These are phyloP conservation scores for Claviceps cyperi DNA, from an alignment of 2,329 filamentous ascomycete species.

Conservation along the genomic window DNA sequence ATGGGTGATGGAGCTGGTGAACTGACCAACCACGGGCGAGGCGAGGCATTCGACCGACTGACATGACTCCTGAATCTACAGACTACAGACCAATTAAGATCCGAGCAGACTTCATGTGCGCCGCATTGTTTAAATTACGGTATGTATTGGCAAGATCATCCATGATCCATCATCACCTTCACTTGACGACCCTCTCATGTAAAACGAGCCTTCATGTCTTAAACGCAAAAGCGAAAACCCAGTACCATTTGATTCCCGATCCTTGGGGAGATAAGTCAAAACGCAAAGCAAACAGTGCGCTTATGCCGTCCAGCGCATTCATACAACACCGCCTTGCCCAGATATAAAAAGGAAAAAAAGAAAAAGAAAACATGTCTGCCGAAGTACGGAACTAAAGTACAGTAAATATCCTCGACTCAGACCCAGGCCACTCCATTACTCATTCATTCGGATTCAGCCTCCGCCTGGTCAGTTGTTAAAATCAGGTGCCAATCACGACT, in stretches of 20 bases:
- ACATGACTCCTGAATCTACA: too few species aligned
- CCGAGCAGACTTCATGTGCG: too few species aligned
- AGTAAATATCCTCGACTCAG: slow-evolving; percentile 4
- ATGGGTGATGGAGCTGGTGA: too few species aligned
- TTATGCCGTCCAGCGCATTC: slow-evolving; percentile 23
- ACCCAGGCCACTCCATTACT: slow-evolving; percentile 2
- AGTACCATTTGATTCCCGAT: slow-evolving; percentile 18
- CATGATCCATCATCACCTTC: too few species aligned
- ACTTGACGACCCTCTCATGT: too few species aligned
- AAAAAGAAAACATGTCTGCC: slow-evolving; percentile 17
- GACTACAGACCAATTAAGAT: too few species aligned
- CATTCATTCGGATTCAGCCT: slow-evolving; percentile 35
- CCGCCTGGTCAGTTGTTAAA: slow-evolving; percentile 28
- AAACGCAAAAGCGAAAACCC: slow-evolving; percentile 20
- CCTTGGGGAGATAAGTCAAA: slow-evolving; percentile 6
- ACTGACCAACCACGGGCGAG: too few species aligned
- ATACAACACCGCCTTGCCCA: slow-evolving; percentile 28
- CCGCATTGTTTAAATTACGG: too few species aligned
- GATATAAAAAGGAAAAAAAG: slow-evolving; percentile 11
- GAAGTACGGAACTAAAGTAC: slow-evolving; percentile 8
- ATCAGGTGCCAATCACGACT: background rate
- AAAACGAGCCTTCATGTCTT: too few species aligned
- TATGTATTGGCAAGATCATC: too few species aligned
- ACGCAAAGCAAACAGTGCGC: slow-evolving; percentile 9
- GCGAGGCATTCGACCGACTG: too few species aligned